phyloP scores from a whole-genome alignment of 352 stramenopile species.

The Phytophthora ohioensis region DNA sequence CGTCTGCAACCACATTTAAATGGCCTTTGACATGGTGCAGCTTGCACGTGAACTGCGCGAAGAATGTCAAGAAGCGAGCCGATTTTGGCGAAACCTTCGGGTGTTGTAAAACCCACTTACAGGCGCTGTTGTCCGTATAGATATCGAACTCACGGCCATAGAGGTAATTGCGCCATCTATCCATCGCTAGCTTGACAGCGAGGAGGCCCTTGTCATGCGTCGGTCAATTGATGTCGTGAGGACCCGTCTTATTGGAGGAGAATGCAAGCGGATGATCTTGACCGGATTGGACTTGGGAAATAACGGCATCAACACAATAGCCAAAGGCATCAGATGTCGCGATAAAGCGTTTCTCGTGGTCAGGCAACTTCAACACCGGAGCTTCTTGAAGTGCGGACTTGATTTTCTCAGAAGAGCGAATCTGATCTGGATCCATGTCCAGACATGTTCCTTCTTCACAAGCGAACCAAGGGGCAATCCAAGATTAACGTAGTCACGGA shows the following conservation, averaged over 20 bases:
- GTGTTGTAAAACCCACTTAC: too few species aligned
- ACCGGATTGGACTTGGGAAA: constrained; percentile 2
- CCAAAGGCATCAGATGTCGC: constrained; percentile 42
- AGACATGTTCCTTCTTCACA: constrained; percentile 25
- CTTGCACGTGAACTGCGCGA: too few species aligned
- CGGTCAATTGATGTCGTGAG: neutral
- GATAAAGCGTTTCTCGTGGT: constrained; percentile 34
- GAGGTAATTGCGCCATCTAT: constrained; percentile 25
- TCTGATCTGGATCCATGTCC: constrained; percentile 24
- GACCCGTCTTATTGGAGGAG: constrained; percentile 15
- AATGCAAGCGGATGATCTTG: constrained; percentile 40
- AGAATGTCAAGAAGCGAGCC: too few species aligned
- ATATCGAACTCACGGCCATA: constrained; percentile 11
- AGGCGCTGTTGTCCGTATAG: neutral
- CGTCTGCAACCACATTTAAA: too few species aligned
- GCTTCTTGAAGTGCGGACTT: neutral
- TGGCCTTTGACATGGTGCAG: too few species aligned
- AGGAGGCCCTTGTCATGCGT: constrained; percentile 27
- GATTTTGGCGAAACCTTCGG: too few species aligned
- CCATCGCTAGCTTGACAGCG: constrained; percentile 25
- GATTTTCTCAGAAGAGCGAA: constrained; percentile 3
- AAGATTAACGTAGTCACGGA: constrained; percentile 27
- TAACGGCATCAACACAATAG: constrained; percentile 12
- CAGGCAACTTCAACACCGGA: constrained; percentile 24
- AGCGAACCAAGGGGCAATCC: constrained; percentile 31